Percentiles rank a stretch among this genome's conserved stretches.
phyloP scores from a whole-genome alignment of 2,329 filamentous ascomycete genomes.

The Nemania bipapillata region DNA sequence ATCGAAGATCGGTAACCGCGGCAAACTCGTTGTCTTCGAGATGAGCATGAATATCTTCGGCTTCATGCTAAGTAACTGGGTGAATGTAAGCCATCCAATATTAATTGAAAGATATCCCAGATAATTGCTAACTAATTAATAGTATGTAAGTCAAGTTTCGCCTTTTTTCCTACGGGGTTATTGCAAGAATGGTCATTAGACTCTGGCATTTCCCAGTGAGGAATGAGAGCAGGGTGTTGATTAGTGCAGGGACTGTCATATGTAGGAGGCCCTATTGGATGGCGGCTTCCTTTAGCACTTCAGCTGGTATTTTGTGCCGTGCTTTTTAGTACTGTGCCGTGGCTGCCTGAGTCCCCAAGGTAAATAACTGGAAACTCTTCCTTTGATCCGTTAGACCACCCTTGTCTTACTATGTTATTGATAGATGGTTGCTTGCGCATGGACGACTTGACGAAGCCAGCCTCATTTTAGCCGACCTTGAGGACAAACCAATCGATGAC shows the following conservation, averaged over 20 bases:
- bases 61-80: slow-evolving; percentile 43
- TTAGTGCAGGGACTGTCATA: slow-evolving; percentile 43
- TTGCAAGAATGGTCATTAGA: not conserved
- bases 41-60: slow-evolving; percentile 49
- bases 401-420: not conserved
- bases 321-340: slow-evolving; percentile 46
- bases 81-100: slow-evolving; percentile 13
- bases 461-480: slow-evolving; percentile 46
- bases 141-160: slow-evolving; percentile 20
- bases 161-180: not conserved
- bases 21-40: slow-evolving; percentile 49
- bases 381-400: not conserved
- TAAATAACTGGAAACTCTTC: slow-evolving; percentile 2
- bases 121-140: slow-evolving; percentile 3
- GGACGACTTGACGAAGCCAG: slow-evolving; percentile 47
- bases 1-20: slow-evolving; percentile 46
- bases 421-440: slow-evolving; percentile 39
- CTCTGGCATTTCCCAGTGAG: not conserved
- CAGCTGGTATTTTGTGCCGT: slow-evolving; percentile 52
- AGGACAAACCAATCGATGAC: slow-evolving; percentile 44
- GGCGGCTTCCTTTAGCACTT: slow-evolving; percentile 56
- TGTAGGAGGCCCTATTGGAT: slow-evolving; percentile 48
- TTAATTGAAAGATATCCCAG: not conserved
- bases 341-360: slow-evolving; percentile 48
- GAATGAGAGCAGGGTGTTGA: no score